Base-by-base conservation (phyloP, 1,284 basidiomycete species). In the Moniliophthora roreri region DNA sequence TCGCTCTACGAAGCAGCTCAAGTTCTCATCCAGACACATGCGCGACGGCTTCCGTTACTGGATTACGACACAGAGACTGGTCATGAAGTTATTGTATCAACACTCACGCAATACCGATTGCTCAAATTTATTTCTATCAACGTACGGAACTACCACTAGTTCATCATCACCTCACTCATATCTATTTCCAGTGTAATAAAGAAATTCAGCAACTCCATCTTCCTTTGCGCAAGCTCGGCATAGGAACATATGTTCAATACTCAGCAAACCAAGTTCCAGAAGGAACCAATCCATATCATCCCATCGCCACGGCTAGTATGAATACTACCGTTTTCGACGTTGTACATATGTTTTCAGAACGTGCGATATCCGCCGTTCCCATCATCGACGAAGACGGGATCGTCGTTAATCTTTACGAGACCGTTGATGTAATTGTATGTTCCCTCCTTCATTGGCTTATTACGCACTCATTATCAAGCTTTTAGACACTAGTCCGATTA, bases 61-160 rank as follows among this genome's bases (percentile, higher is more conserved):
- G 97, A 99, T 66, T 82, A 87, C 56, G 96, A 99, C 66, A 84
- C 93, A 3, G 92, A 95, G 69, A 98, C 96, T 6, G 92, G 91
- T 5, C 92, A 95, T 55, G 95, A 98, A 73, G 88, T 98, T 16
- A 95, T 99, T 59, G 87, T 99, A 42, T 95, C 91, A 32, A 95
- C 98, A 1, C 76, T 99, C 56, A 99, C 97, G 0, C 97, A 99
- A 71, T 99, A 99, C 66, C 85, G 97, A 26, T 87, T 99, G 20
- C 85, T 99, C 69, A 99, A 99, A 70, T 99, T 98, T 67, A 97
- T 99, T 58, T 89, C 97, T 36, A 96, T 97, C 70, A 99, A 99
- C 69, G 95, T 96, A 65, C 59, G 84, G 75, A n/a, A 52, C 32
- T 32, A 36, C 37, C 52, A 54, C 42, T 55, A n/a, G 26, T 52